Conservation (phyloP, 768 basidiomycete species). For the Auricularia auricula-judae region DNA sequence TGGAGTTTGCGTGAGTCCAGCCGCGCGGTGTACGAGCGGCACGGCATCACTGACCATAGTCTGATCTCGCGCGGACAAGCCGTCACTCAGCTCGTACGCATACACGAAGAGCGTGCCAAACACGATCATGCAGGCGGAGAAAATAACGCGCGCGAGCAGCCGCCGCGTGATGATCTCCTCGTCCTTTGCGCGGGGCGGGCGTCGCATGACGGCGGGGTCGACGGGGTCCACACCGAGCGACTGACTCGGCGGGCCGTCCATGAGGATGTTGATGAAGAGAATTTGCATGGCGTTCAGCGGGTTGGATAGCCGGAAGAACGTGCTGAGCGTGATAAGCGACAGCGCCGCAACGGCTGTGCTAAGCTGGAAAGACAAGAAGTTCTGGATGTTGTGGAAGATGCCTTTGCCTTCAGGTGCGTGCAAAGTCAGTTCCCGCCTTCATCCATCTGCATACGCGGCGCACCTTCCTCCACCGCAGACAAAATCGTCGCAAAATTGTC, state of each 20-base stretch:
- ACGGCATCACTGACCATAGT: conserved; percentile 65
- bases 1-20: conserved; percentile 18
- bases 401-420: conserved; percentile 56
- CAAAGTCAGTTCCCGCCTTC: conserved; percentile 15
- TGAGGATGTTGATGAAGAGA: conserved; percentile 96
- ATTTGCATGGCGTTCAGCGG: conserved; percentile 98
- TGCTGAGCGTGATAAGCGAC: conserved; percentile 90
- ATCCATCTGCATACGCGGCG: too few species aligned
- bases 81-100: conserved; percentile 71
- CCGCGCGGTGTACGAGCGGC: neutral
- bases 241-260: conserved; percentile 96
- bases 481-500: conserved; percentile 95
- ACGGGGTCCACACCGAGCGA: conserved; percentile 95
- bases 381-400: conserved; percentile 98
- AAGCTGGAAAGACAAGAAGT: conserved; percentile 93
- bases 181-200: conserved; percentile 86
- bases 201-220: conserved; percentile 84
- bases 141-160: conserved; percentile 72
- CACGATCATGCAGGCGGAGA: conserved; percentile 88
- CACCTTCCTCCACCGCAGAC: conserved; percentile 81
- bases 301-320: conserved; percentile 79
- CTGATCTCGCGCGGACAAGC: conserved; percentile 81
- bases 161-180: conserved; percentile 74
- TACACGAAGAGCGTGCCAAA: conserved; percentile 82
- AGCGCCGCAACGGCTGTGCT: conserved; percentile 95